Percentiles rank a stretch among this genome's conserved stretches.
Conservation (phyloP, 306 rosid species). For the Vigna mungo region DNA sequence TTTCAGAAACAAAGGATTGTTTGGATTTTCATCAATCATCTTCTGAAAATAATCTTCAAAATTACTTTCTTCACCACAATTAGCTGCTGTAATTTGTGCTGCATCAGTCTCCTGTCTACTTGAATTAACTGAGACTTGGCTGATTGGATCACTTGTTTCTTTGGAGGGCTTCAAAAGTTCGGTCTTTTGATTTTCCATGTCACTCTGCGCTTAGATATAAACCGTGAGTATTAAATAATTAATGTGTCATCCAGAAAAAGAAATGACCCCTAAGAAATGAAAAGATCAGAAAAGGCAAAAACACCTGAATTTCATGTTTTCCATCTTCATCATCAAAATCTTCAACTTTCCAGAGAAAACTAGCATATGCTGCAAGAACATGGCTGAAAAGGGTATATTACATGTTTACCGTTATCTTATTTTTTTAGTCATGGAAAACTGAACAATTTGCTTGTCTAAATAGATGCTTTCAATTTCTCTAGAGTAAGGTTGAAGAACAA, state of each 20-base stretch:
- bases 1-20: constrained; percentile 64
- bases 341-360: constrained; percentile 85
- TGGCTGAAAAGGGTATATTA: constrained; percentile 58
- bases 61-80: constrained; percentile 35
- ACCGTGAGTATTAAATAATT: constrained; percentile 37
- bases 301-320: constrained; percentile 55
- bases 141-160: constrained; percentile 35
- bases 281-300: constrained; percentile 14
- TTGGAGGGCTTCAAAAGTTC: constrained; percentile 36
- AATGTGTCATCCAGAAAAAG: constrained; percentile 22
- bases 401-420: constrained; percentile 29
- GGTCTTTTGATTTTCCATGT: constrained; percentile 38
- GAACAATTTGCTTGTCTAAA: constrained; percentile 28
- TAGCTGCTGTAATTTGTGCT: constrained; percentile 35
- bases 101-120: constrained; percentile 42
- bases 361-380: constrained; percentile 82
- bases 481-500: constrained; percentile 16
- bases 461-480: constrained; percentile 25
- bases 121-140: constrained; percentile 28
- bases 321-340: constrained; percentile 50
- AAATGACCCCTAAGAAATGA: neutral
- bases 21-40: constrained; percentile 65
- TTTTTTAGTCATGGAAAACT: constrained; percentile 16
- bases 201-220: constrained; percentile 51
- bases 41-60: constrained; percentile 61